Evolutionary conservation across 345 rosid genomes (phyloP).

Genomic region (Eutrema japonicum): DNA sequence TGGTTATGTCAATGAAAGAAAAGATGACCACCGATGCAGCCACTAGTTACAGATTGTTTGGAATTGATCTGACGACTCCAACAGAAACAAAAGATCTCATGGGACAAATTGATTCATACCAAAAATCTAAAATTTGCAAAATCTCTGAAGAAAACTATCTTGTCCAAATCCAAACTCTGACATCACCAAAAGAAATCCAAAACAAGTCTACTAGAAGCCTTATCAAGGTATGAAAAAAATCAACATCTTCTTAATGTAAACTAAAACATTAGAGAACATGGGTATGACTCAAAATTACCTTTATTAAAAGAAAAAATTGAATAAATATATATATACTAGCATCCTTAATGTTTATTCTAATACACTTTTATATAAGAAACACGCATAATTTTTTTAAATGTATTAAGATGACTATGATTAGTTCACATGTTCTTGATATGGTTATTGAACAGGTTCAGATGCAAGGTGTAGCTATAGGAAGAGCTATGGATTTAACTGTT

Average conservation of each 20-base stretch:
- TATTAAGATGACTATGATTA: not conserved
- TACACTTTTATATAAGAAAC: not conserved
- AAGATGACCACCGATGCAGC: no score
- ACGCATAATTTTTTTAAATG: not conserved
- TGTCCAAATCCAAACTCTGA: no score
- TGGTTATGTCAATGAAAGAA: no score
- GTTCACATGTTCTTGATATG: not conserved
- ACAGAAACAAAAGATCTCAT: conserved; percentile 8
- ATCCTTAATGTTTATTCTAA: not conserved
- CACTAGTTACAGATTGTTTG: no score
- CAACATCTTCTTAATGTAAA: not conserved
- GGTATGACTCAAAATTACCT: not conserved
- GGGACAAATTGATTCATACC: not conserved
- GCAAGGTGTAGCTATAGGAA: no score
- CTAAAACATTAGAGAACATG: not conserved
- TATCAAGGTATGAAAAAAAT: conserved; percentile 51
- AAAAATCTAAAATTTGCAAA: no score
- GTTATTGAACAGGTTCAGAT: no score
- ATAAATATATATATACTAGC: not conserved
- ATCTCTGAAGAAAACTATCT: no score
- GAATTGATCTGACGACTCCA: conserved; percentile 15
- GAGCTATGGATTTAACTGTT: no score
- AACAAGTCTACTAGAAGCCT: conserved; percentile 56
- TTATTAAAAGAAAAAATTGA: no score
- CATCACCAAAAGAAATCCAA: no score